Percentiles rank a stretch among this genome's conserved stretches.
phyloP scores from a whole-genome alignment of 345 rosid genomes.

The Linum lewisii region DNA sequence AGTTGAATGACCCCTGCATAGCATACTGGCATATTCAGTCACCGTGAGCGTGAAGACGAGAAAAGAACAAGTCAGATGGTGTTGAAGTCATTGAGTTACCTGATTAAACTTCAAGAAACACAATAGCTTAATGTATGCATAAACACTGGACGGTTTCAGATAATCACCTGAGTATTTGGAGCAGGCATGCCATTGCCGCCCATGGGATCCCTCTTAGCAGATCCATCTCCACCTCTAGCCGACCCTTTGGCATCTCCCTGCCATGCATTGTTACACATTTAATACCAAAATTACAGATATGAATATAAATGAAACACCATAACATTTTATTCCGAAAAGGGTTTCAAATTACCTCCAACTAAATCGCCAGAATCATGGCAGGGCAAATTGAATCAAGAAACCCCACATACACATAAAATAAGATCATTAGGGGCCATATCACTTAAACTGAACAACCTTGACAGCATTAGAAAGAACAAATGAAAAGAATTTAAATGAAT shows the following conservation, averaged over 20 bases:
- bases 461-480: neutral
- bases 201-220: constrained; percentile 41
- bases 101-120: neutral
- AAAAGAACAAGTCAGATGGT: constrained; percentile 7
- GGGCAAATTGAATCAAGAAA: neutral
- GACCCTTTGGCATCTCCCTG: constrained; percentile 75
- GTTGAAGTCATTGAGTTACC: neutral
- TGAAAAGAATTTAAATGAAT: neutral
- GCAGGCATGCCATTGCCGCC: constrained; percentile 36
- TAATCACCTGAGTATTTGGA: constrained; percentile 45
- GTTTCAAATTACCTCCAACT: constrained; percentile 59
- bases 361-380: constrained; percentile 18
- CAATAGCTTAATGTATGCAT: constrained; percentile 1
- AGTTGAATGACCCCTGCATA: constrained; percentile 37
- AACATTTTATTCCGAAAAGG: neutral
- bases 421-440: constrained; percentile 6
- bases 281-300: neutral
- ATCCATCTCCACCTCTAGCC: constrained; percentile 53
- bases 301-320: neutral
- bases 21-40: constrained; percentile 27
- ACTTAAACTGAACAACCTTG: neutral
- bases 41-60: constrained; percentile 10
- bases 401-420: constrained; percentile 1
- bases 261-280: constrained; percentile 7
- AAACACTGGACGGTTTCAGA: neutral